A percentile compares a stretch with the other conserved stretches of the same genome.
Evolutionary conservation across 2,329 filamentous ascomycete species (phyloP).

Genomic region (Thielaviopsis musarum): DNA sequence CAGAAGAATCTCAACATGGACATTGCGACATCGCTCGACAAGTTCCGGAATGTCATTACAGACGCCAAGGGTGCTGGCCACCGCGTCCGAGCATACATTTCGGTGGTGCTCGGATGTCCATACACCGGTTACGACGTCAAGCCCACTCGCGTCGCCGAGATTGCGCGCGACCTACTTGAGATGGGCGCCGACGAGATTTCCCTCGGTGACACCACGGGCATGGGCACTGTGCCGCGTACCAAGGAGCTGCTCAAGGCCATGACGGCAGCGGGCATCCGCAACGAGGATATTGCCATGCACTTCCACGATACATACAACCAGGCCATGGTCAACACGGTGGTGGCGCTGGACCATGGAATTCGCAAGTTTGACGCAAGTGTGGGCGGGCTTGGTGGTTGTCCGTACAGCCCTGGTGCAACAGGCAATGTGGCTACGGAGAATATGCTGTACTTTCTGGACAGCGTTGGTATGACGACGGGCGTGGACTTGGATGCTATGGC

Average conservation of each 20-base stretch:
- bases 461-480: conserved; percentile 57
- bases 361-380: conserved; percentile 67
- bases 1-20: conserved; percentile 70
- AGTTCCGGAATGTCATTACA: conserved; percentile 54
- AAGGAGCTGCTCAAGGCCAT: conserved; percentile 47
- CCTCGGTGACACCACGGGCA: conserved; percentile 78
- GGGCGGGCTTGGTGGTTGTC: conserved; percentile 67
- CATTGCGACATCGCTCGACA: conserved; percentile 54
- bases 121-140: conserved; percentile 52
- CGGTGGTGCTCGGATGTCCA: conserved; percentile 64
- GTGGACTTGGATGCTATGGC: conserved; percentile 50
- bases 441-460: conserved; percentile 62
- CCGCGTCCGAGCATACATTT: conserved; percentile 63
- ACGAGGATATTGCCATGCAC: conserved; percentile 60
- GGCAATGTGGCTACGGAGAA: conserved; percentile 80
- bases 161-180: conserved; percentile 54
- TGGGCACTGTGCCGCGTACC: conserved; percentile 65
- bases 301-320: conserved; percentile 84
- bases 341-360: conserved; percentile 61
- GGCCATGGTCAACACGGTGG: conserved; percentile 65
- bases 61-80: conserved; percentile 47
- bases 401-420: conserved; percentile 70
- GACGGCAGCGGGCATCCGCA: conserved; percentile 47
- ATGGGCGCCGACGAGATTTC: conserved; percentile 86
- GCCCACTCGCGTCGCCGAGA: conserved; percentile 45